Percentiles rank a stretch among this genome's conserved stretches.
Evolutionary conservation across 2,329 filamentous ascomycete species (phyloP).

Genomic region (Trichoderma sp.): DNA sequence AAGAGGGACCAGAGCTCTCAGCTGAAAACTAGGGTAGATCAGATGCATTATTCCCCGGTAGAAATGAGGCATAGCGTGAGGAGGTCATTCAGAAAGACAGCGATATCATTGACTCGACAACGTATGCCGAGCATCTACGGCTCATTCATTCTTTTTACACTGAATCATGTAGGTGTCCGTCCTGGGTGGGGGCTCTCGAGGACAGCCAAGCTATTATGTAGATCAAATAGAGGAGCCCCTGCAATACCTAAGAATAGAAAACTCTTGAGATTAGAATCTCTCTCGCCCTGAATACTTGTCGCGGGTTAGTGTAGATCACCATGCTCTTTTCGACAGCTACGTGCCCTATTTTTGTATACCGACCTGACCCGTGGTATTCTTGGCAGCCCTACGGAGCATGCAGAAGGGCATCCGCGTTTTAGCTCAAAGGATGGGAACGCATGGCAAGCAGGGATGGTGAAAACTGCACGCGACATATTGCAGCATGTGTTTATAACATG

Average conservation of each 20-base stretch:
- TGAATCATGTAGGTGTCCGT: not conserved
- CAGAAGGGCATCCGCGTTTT: constrained; percentile 2
- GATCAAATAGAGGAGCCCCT: not conserved
- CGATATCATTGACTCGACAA: not conserved
- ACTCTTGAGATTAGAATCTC: not conserved
- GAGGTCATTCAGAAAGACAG: not conserved
- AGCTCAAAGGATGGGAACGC: not conserved
- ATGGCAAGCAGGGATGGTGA: not conserved
- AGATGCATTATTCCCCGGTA: not conserved
- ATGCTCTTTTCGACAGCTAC: not conserved
- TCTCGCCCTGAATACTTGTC: constrained; percentile 13
- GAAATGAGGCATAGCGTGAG: not conserved
- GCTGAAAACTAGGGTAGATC: not conserved
- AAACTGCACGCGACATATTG: not conserved
- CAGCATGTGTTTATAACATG: not conserved
- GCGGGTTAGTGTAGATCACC: constrained; percentile 9
- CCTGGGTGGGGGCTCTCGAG: not conserved
- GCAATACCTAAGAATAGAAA: not conserved
- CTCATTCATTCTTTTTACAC: not conserved
- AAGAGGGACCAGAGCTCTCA: not conserved
- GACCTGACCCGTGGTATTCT: not conserved
- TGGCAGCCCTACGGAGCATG: constrained; percentile 11
- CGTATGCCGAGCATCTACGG: not conserved
- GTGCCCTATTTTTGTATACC: not conserved
- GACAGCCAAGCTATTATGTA: not conserved